Conservation (phyloP, 257 asterid genomes). For the Rhazya stricta region DNA sequence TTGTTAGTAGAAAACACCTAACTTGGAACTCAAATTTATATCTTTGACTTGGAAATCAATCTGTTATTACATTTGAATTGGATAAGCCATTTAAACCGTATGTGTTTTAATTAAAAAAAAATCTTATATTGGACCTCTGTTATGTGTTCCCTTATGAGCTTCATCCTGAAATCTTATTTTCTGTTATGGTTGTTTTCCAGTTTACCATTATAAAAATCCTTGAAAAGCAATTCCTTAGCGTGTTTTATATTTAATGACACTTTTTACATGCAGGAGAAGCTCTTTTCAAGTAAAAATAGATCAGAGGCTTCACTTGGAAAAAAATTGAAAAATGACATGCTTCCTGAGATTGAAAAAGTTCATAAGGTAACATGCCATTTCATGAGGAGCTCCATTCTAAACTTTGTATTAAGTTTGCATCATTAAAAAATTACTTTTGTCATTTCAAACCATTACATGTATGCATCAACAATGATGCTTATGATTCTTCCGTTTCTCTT, state of each 20-base stretch:
- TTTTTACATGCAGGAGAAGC: slow-evolving; percentile 68
- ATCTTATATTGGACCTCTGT: background rate
- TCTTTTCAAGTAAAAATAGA: slow-evolving; percentile 76
- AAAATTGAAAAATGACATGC: slow-evolving; percentile 79
- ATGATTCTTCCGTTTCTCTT: slow-evolving; percentile 6
- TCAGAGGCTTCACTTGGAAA: slow-evolving; percentile 87
- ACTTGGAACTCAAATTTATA: background rate
- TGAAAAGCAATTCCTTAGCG: background rate
- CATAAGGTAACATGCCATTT: slow-evolving; percentile 61
- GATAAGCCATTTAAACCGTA: background rate
- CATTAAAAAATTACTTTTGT: background rate
- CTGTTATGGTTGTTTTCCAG: background rate
- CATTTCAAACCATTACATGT: background rate
- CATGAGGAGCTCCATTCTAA: slow-evolving; percentile 1
- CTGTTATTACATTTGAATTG: background rate
- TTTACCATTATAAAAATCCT: background rate
- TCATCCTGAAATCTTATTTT: background rate
- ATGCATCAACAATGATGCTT: background rate
- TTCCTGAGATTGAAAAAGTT: slow-evolving; percentile 87
- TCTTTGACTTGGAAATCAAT: background rate
- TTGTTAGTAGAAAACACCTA: background rate
- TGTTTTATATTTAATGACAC: slow-evolving; percentile 11
- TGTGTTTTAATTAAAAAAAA: background rate
- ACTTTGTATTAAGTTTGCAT: background rate
- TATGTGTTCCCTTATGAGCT: background rate